Evolutionary conservation across 192 early-diverging fungal genomes (phyloP).

Genomic region (Anaeromyces robustus): DNA sequence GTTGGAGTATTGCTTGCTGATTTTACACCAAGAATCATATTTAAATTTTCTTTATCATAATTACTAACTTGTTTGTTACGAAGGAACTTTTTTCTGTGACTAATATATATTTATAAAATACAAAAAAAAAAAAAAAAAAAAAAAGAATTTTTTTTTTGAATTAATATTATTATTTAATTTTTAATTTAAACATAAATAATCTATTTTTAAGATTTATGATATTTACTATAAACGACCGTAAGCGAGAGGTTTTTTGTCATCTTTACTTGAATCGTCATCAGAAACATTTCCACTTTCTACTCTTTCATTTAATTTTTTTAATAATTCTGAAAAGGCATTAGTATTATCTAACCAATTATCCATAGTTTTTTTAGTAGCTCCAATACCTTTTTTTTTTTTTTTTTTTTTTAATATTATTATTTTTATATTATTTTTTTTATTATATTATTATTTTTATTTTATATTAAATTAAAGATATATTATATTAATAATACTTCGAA

Average conservation of each 20-base stretch:
- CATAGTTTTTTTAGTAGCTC: conserved; percentile 66
- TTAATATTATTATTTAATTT: too few relatives aligned
- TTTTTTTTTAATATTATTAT: neutral
- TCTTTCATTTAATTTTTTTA: conserved; percentile 61
- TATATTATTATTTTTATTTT: too few relatives aligned
- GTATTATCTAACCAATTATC: conserved; percentile 95
- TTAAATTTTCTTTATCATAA: conserved; percentile 17
- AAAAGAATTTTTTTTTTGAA: too few relatives aligned
- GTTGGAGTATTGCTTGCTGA: conserved; percentile 6
- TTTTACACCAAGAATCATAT: conserved; percentile 27
- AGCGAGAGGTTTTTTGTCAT: conserved; percentile 4
- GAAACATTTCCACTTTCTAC: conserved; percentile 16
- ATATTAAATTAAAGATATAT: neutral
- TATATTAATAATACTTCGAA: too few relatives aligned
- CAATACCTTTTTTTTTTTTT: conserved; percentile 22
- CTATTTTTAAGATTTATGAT: too few relatives aligned
- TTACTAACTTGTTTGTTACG: conserved; percentile 26
- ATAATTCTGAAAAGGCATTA: conserved; percentile 62
- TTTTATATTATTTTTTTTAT: too few relatives aligned
- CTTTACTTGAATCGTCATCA: neutral
- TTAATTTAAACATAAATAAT: too few relatives aligned
- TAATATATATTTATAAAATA: neutral
- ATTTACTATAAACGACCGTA: neutral
- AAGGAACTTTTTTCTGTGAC: conserved; percentile 31
- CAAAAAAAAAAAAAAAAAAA: too few relatives aligned